Conservation (phyloP, 225 moss, liverwort and hornwort genomes). For the Straminergon stramineum region DNA sequence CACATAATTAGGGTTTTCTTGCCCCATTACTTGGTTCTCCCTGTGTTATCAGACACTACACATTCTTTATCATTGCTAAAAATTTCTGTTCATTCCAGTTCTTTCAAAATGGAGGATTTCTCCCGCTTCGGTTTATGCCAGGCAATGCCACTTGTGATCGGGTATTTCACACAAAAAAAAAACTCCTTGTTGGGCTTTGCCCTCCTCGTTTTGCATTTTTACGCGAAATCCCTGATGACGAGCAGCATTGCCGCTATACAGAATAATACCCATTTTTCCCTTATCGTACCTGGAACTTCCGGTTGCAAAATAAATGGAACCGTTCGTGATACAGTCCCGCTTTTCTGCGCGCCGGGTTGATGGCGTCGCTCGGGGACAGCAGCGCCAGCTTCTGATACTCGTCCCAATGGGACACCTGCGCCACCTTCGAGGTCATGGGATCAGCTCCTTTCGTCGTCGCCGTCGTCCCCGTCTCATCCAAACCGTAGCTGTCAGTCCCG, state of each 20-base stretch:
- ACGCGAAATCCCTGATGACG: not conserved
- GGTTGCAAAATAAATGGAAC: slow-evolving; percentile 46
- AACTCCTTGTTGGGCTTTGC: accelerated
- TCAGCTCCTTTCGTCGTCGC: not conserved
- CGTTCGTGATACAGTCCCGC: slow-evolving; percentile 8
- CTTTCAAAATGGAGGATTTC: not conserved
- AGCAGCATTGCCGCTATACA: not conserved
- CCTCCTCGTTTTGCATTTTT: not conserved
- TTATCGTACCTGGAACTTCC: slow-evolving; percentile 18
- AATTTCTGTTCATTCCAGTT: not conserved
- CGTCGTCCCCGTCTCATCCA: not conserved
- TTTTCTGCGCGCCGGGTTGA: slow-evolving; percentile 16
- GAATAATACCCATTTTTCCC: too few relatives aligned
- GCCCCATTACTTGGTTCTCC: too few relatives aligned
- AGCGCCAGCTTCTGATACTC: slow-evolving; percentile 8
- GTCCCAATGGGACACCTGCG: not conserved
- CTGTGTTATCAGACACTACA: not conserved
- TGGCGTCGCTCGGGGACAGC: slow-evolving; percentile 33
- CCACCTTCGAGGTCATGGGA: not conserved
- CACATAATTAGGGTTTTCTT: not conserved
- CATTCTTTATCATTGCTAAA: not conserved
- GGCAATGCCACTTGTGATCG: not conserved
- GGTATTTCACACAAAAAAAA: accelerated
- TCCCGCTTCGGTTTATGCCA: accelerated
- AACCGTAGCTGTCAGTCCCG: slow-evolving; percentile 29